Evolutionary conservation across 139 green algal species (phyloP), one percentile per base, ranked within the genome.

Genomic region (Trebouxia sp.): DNA sequence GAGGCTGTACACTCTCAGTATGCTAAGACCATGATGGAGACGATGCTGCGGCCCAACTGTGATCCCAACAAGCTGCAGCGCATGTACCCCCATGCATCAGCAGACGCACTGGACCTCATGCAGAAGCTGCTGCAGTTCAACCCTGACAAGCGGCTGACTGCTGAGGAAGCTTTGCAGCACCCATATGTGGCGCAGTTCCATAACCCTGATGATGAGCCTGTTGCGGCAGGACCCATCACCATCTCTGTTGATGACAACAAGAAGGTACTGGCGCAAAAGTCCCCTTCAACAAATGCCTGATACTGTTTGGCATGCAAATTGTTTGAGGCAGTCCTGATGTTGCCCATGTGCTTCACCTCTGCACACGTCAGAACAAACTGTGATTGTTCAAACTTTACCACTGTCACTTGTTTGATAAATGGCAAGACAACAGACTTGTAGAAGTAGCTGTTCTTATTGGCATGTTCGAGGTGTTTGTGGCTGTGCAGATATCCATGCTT

Each of bases 111-210:
- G 5, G 96, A 99, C 85, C 85, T 99, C 79, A 87, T 99, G 41
- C 76, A 48, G 30, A 56, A 69, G 47, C 67, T 79, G 83, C 86
- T 97, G 80, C 82, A 92, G 48, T 92, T 94, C 86, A 94, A 96
- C 78, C 95, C 95, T 1, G 76, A 92, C 81, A 97, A 97, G 83
- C 91, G 96, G 26, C 91, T 99, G 30, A 92, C 86, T 1, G 93
- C 94, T 28, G 92, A 94, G 66, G 87, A 97, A 81, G 96, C 96
- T 41, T 80, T 99, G 87, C 65, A 81, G 38, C 96, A 99, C 87
- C 96, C 96, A 0, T 99, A 98, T 86, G 90, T 98, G 35, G 89
- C 93, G 3, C 94, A 97, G 76, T 99, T 99, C 85, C 95, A 99
- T 85, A 92, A 96, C 58, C 78, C 87, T 3, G 86, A 86, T 0